Conservation (phyloP, 306 rosid species). For the Bauhinia variegata region DNA sequence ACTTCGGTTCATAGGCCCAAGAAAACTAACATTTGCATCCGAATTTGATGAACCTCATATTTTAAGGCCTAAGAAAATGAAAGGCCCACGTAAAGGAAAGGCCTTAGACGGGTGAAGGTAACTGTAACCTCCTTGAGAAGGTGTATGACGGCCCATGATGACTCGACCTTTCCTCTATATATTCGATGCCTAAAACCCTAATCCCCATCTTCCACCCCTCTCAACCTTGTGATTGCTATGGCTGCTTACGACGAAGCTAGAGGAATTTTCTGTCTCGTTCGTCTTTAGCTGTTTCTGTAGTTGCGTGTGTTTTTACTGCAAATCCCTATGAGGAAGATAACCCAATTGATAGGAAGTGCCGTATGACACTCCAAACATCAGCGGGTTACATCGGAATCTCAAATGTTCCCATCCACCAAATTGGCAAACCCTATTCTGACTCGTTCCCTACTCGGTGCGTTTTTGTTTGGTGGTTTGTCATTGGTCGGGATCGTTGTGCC, state of each 20-base stretch:
- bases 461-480: slow-evolving; percentile 4
- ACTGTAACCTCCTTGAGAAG: too few relatives aligned
- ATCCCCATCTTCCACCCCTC: background rate
- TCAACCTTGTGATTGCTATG: background rate
- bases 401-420: slow-evolving; percentile 44
- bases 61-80: too few relatives aligned
- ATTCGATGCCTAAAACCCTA: slow-evolving; percentile 1
- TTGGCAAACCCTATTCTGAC: background rate
- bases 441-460: slow-evolving; percentile 29
- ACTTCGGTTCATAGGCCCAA: too few relatives aligned
- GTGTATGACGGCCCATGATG: background rate
- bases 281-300: too few relatives aligned
- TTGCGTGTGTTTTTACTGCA: too few relatives aligned
- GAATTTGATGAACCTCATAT: too few relatives aligned
- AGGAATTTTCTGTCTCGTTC: too few relatives aligned
- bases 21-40: too few relatives aligned
- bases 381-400: slow-evolving; percentile 22
- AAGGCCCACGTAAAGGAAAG: too few relatives aligned
- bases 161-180: background rate
- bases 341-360: slow-evolving; percentile 98
- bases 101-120: too few relatives aligned
- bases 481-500: slow-evolving; percentile 40
- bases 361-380: slow-evolving; percentile 83
- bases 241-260: too few relatives aligned
- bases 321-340: slow-evolving; percentile 66